A percentile compares a stretch with the other conserved stretches of the same genome.
Evolutionary conservation across 345 rosid species (phyloP).

Genomic region (Ricinus communis): DNA sequence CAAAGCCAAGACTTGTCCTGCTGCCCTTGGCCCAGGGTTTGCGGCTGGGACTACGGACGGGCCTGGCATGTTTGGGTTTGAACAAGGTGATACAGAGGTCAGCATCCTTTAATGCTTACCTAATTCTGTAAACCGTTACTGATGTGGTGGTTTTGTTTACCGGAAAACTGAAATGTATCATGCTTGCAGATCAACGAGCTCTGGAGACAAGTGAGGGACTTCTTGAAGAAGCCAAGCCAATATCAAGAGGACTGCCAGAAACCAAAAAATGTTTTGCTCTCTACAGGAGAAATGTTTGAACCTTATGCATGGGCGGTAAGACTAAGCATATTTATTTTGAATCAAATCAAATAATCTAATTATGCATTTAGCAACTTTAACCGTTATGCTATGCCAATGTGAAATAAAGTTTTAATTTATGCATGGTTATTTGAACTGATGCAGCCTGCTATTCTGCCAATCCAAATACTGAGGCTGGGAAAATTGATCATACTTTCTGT

Average conservation of each 20-base stretch:
- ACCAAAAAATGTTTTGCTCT: constrained; percentile 53
- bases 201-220: constrained; percentile 46
- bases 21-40: constrained; percentile 57
- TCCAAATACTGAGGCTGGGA: constrained; percentile 55
- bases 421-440: constrained; percentile 3
- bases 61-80: constrained; percentile 55
- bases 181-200: constrained; percentile 40
- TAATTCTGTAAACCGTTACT: background rate
- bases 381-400: background rate
- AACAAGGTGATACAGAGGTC: constrained; percentile 61
- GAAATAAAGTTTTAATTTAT: background rate
- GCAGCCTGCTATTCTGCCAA: constrained; percentile 63
- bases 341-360: background rate
- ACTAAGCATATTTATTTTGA: background rate
- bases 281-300: constrained; percentile 53
- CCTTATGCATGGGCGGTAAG: constrained; percentile 63
- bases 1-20: constrained; percentile 47
- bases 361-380: no score
- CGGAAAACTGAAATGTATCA: background rate
- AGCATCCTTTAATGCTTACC: background rate
- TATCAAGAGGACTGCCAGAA: constrained; percentile 54
- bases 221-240: constrained; percentile 47
- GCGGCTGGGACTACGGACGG: constrained; percentile 69
- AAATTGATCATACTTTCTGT: constrained; percentile 50
- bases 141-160: background rate